Base-by-base conservation (phyloP, 2,329 filamentous ascomycete genomes). In the Graphilbum ipis-grandicollis region DNA sequence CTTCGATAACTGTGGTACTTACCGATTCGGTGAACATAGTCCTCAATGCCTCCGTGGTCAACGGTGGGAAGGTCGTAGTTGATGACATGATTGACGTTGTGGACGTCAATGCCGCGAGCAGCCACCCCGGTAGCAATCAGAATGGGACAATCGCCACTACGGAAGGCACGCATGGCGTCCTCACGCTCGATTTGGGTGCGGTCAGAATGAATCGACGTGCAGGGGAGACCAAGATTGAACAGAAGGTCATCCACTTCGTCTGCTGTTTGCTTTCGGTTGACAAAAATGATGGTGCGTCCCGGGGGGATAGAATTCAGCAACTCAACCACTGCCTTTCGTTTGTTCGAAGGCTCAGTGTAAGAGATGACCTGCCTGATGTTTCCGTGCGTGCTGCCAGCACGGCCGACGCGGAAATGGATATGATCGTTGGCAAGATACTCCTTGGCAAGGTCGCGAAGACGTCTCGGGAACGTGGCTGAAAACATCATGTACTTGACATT, bases 11-110 rank as follows among this genome's bases (percentile, higher is more conserved):
- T 23, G 6, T 21, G 19, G 7, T 19, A 50, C 66, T 57, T 71
- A 83, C 80, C 90, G 52, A 96, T 96, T 12, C 90, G 83, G 52
- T 98, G 90, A 19, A 80, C 75, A 48, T 96, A 98, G 53, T 96
- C 90, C 34, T 82, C 75, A 39, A 94, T 93, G 2, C 86, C 88
- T n/a, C 84, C 85, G 47, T 88, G 68, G 1, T 73, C 62, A 31
- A 65, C 58, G 5, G 66, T 74, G 0, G 88, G 88, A 2, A 96
- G 62, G 42, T 96, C 86, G 47, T 76, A 96, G 58, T 98, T 96
- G 66, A 98, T 78, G 41, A 98, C 80, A 44, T 93, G 84, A 62
- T 77, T 74, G 6, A 96, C 78, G 45, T 90, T 84, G 40, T 72
- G 72, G 26, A 94, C 78, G 47, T 96, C 86, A 25, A 94, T 75